Percentiles rank a stretch among this genome's conserved stretches.
phyloP scores from a whole-genome alignment of 2,329 filamentous ascomycete species.

The Scedosporium aurantiacum region DNA sequence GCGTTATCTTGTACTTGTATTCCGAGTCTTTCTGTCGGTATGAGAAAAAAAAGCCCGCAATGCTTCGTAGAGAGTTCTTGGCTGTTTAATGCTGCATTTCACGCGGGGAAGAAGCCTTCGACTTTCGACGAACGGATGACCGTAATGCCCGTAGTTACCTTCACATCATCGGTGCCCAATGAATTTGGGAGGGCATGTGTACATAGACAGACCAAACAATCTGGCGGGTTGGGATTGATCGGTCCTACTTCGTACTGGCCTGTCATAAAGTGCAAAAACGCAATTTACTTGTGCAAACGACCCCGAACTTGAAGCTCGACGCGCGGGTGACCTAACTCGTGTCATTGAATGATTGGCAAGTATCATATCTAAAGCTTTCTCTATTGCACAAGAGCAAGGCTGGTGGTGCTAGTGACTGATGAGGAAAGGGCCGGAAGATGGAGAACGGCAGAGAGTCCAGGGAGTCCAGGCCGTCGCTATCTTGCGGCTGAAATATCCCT shows the following conservation, averaged over 20 bases:
- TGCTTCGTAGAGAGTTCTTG: background rate
- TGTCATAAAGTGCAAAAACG: background rate
- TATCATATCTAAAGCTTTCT: background rate
- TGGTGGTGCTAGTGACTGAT: background rate
- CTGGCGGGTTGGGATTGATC: no score
- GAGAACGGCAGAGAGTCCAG: background rate
- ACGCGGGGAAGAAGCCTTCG: background rate
- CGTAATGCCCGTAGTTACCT: background rate
- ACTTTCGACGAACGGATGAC: background rate
- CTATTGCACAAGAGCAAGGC: background rate
- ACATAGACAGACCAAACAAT: no score
- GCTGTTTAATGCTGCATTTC: no score
- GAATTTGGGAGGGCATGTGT: no score
- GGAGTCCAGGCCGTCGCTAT: background rate
- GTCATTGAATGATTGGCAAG: background rate
- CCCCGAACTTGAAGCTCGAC: no score
- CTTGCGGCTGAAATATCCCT: background rate
- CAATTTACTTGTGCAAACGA: background rate
- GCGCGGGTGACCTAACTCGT: background rate
- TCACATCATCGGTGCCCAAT: no score
- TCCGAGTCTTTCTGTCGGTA: background rate
- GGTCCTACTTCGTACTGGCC: no score
- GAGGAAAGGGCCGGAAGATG: background rate
- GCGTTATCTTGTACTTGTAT: background rate
- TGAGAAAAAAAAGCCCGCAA: background rate